phyloP scores from a whole-genome alignment of 257 asterid genomes.

The Solanum tacnaense region DNA sequence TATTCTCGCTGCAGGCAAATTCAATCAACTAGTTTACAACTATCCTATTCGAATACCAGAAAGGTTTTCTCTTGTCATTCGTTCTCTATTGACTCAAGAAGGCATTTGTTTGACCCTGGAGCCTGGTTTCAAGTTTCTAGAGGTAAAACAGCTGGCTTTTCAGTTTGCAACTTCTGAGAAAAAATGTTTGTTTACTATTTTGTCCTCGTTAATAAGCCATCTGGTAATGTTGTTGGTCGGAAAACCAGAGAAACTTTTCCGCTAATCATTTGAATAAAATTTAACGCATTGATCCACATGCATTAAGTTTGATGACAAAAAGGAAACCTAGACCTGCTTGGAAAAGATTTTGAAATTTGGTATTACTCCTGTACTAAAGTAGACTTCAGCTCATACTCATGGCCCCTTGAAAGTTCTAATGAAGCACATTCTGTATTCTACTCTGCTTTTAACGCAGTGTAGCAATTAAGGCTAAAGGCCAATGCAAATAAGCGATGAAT shows the following conservation, averaged over 20 bases:
- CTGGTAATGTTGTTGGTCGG: background rate
- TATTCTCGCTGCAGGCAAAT: slow-evolving; percentile 53
- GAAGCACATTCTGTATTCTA: background rate
- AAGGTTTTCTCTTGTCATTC: slow-evolving; percentile 97
- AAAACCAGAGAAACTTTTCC: background rate
- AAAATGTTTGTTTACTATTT: background rate
- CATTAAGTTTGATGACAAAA: background rate
- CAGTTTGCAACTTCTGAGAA: background rate
- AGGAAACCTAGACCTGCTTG: background rate
- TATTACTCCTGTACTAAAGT: background rate
- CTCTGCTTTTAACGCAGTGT: background rate
- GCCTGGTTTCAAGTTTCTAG: slow-evolving; percentile 92
- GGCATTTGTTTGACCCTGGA: slow-evolving; percentile 93
- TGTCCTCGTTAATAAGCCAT: background rate
- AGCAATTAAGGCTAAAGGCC: background rate
- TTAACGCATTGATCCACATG: background rate
- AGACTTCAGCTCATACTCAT: background rate
- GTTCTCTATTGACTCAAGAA: slow-evolving; percentile 96
- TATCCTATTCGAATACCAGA: slow-evolving; percentile 97
- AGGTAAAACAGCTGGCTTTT: slow-evolving; percentile 40
- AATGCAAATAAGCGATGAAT: background rate
- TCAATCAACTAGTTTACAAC: slow-evolving; percentile 91
- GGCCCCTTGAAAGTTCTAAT: background rate
- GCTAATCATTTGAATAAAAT: background rate
- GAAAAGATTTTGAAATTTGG: background rate